phyloP scores from a whole-genome alignment of 2,329 filamentous ascomycete genomes.

The Sarocladium oryzae region DNA sequence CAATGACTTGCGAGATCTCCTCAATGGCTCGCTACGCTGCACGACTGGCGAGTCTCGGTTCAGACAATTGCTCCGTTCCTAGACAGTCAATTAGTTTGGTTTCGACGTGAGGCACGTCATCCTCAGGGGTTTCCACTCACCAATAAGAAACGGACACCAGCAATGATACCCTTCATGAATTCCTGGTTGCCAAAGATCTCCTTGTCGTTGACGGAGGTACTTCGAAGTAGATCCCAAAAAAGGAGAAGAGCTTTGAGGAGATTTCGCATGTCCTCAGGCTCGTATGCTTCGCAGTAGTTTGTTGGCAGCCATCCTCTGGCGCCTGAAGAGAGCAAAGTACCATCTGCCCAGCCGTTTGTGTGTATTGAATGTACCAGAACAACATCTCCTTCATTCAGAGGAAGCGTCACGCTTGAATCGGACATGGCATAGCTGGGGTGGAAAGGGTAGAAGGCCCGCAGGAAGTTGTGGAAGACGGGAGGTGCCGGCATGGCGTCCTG shows the following conservation, averaged over 20 bases:
- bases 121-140: constrained; percentile 54
- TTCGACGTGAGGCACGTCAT: no score
- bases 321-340: constrained; percentile 79
- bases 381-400: constrained; percentile 84
- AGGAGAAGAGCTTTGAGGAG: constrained; percentile 81
- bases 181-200: constrained; percentile 85
- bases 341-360: constrained; percentile 97
- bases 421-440: constrained; percentile 69
- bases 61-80: constrained; percentile 86
- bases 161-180: constrained; percentile 89
- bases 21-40: constrained; percentile 66
- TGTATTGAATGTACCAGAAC: constrained; percentile 94
- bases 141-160: constrained; percentile 82
- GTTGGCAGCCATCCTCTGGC: constrained; percentile 93
- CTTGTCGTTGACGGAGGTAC: constrained; percentile 66
- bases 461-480: constrained; percentile 84
- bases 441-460: constrained; percentile 91
- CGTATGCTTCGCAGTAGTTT: constrained; percentile 95
- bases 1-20: constrained; percentile 77
- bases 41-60: constrained; percentile 74
- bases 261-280: constrained; percentile 78
- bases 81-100: constrained; percentile 14
- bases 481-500: constrained; percentile 29
- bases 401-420: constrained; percentile 83
- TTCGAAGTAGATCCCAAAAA: constrained; percentile 85